Evolutionary conservation across 345 rosid genomes (phyloP), one percentile per base, ranked within the genome.

Genomic region (Cardamine occulta): DNA sequence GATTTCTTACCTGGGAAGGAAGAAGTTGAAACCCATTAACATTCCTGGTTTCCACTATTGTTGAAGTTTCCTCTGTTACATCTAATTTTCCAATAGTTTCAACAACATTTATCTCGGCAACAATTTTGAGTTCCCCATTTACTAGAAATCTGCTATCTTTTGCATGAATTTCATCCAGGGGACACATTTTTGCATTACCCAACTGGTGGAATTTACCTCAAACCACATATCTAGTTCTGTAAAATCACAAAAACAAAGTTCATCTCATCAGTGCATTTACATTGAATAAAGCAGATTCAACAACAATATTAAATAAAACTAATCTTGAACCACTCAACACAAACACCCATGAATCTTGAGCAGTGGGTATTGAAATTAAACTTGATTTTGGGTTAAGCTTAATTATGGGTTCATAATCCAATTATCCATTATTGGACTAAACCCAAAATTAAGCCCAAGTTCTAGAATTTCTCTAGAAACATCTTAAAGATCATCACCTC

Each of bases 51-150:
- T 62, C 52, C 0, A 13, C 3, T 31, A 48, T 17, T 29, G 44
- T 48, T 65, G 70, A 17, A 28, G 42, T 29, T 65, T 65, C 70
- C 11, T 65, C 70, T 17, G 56, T 44, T n/a, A 57, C 66, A 4
- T 74, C 73, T 17, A 74, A 8, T 48, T 74, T 74, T 0, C 78
- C 79, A 42, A 70, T 62, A n/a, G 48, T 6, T 76, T 67, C 62
- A 54, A 69, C 75, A 60, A 72, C 32, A 0, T 67, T 28, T 56
- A 93, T 82, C 78, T 89, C 96, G 61, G 81, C 92, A 84, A 86
- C 93, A 55, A 93, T 72, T 8, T 85, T 72, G 64, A 87, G 83
- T 1, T 83, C 78, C 51, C 88, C 93, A 77, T 88, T 86, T 45
- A 80, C 83, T 55, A 86, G 79, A 84, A 79, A 65, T 65, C 55